Evolutionary conservation across 208 protist genomes (phyloP).

Genomic region (Porcisia hertigi): DNA sequence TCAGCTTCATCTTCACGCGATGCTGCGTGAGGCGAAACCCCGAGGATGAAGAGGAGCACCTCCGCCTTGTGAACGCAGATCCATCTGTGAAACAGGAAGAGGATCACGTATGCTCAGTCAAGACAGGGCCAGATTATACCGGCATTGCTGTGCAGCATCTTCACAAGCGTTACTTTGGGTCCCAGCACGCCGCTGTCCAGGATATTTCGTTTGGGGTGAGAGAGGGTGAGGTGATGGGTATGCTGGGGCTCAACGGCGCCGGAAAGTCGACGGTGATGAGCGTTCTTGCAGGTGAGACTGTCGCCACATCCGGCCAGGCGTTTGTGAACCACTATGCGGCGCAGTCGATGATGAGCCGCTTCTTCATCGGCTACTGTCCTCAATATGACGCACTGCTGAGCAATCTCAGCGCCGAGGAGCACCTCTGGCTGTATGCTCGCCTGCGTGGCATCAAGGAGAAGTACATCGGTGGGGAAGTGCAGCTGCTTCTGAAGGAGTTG

Average conservation of each 20-base stretch:
- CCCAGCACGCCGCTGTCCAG: conserved; percentile 41
- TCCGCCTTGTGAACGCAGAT: conserved; percentile 20
- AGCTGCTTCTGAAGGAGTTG: conserved; percentile 50
- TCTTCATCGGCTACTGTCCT: conserved; percentile 94
- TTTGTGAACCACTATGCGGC: conserved; percentile 68
- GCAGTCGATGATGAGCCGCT: conserved; percentile 31
- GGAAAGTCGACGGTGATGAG: conserved; percentile 92
- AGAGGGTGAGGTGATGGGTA: conserved; percentile 76
- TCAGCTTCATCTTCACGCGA: conserved; percentile 17
- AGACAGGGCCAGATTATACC: conserved; percentile 46
- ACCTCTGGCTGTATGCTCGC: conserved; percentile 89
- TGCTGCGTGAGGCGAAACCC: conserved; percentile 23
- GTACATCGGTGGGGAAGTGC: conserved; percentile 49
- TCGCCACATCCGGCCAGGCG: conserved; percentile 64
- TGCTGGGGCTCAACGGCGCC: conserved; percentile 92
- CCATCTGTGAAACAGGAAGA: conserved; percentile 48
- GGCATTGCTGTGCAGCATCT: conserved; percentile 72
- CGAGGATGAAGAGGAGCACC: conserved; percentile 26
- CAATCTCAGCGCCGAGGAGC: conserved; percentile 90
- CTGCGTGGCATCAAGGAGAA: conserved; percentile 62
- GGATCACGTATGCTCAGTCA: conserved; percentile 39
- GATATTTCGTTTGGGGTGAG: conserved; percentile 78
- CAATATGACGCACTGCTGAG: conserved; percentile 95
- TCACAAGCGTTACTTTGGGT: conserved; percentile 50
- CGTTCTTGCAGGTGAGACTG: conserved; percentile 80